These are phyloP conservation scores for Globisporangium cystogenes DNA, from an alignment of 352 stramenopile genomes.

Conservation along the genomic window DNA sequence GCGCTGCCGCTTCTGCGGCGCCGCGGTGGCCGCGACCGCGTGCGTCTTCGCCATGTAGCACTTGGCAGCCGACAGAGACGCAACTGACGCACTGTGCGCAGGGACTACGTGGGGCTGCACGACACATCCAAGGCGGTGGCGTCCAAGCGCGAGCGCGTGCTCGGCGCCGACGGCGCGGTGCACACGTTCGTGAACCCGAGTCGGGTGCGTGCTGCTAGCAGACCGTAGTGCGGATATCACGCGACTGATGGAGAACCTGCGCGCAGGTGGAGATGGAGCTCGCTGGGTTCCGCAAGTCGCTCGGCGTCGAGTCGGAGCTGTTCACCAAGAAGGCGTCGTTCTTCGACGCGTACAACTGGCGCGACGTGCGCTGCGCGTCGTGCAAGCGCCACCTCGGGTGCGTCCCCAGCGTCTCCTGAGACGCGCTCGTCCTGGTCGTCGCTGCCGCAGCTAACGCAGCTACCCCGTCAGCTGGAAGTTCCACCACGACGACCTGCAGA, in stretches of 20 bases:
- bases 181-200: slow-evolving; percentile 79
- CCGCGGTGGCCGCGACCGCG: slow-evolving; percentile 58
- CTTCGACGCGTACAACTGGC: slow-evolving; percentile 82
- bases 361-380: slow-evolving; percentile 59
- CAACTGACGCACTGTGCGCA: slow-evolving; percentile 14
- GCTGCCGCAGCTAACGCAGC: neutral
- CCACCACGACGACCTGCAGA: slow-evolving; percentile 69
- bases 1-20: slow-evolving; percentile 76
- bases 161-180: slow-evolving; percentile 48
- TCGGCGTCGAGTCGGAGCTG: slow-evolving; percentile 47
- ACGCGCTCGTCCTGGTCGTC: neutral
- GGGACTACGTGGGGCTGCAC: slow-evolving; percentile 64
- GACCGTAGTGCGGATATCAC: too few relatives aligned
- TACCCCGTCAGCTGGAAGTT: slow-evolving; percentile 56
- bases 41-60: slow-evolving; percentile 12
- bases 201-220: slow-evolving; percentile 32
- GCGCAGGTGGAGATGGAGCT: slow-evolving; percentile 75
- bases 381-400: slow-evolving; percentile 80
- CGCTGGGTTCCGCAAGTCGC: slow-evolving; percentile 55
- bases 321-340: slow-evolving; percentile 75
- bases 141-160: slow-evolving; percentile 33
- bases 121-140: slow-evolving; percentile 72
- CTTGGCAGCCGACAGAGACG: too few relatives aligned
- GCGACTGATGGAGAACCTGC: neutral
- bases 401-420: neutral